phyloP scores from a whole-genome alignment of 1,139 yeast genomes.

The Casaregolazyma lundiana region DNA sequence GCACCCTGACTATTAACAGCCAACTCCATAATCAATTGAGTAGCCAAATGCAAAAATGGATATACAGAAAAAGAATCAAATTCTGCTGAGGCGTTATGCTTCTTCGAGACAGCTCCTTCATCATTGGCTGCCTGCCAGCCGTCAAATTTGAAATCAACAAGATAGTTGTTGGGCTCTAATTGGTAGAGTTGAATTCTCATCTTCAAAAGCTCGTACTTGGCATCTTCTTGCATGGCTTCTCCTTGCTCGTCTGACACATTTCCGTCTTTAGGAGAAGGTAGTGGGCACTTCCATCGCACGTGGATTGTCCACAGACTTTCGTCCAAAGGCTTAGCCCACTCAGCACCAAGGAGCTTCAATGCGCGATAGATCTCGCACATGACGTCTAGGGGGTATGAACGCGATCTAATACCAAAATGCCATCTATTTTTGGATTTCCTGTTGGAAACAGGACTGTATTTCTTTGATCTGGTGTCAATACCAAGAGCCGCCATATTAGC shows the following conservation, averaged over 20 bases:
- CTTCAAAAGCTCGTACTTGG: conserved; percentile 77
- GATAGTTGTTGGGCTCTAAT: conserved; percentile 88
- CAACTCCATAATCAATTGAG: conserved; percentile 89
- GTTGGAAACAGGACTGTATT: conserved; percentile 68
- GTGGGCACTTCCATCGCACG: conserved; percentile 88
- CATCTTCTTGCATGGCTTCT: conserved; percentile 14
- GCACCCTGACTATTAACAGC: conserved; percentile 70
- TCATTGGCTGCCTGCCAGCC: conserved; percentile 68
- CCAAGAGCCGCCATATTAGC: conserved; percentile 72
- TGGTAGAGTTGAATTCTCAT: conserved; percentile 97
- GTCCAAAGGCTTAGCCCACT: conserved; percentile 92
- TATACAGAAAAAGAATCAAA: conserved; percentile 80
- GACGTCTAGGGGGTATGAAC: conserved; percentile 95
- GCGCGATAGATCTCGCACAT: conserved; percentile 99
- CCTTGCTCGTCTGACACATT: conserved; percentile 5
- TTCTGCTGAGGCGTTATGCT: conserved; percentile 31
- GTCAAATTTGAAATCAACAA: conserved; percentile 95
- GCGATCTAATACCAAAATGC: conserved; percentile 97
- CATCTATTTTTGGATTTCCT: conserved; percentile 92
- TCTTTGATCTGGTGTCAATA: conserved; percentile 37
- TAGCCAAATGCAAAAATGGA: conserved; percentile 89
- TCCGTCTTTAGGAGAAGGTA: conserved; percentile 33
- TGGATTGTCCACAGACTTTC: conserved; percentile 90
- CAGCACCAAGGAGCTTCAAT: conserved; percentile 87
- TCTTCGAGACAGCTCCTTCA: conserved; percentile 35